phyloP scores from a whole-genome alignment of 2,329 filamentous ascomycete species.

The Hymenoscyphus fraxineus region DNA sequence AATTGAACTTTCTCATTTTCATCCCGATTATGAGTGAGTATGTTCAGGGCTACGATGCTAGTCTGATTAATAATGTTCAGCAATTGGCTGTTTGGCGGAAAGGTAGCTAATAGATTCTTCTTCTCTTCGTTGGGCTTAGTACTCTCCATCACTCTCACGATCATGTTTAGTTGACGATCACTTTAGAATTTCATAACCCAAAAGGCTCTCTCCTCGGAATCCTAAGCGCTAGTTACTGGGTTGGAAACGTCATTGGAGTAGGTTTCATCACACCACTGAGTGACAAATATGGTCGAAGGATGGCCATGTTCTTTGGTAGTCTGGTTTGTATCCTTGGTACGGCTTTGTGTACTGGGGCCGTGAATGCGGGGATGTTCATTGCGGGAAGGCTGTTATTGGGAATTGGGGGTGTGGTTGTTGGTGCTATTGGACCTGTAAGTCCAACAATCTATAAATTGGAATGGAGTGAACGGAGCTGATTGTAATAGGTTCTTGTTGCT shows the following conservation, averaged over 20 bases:
- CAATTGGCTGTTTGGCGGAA: constrained; percentile 19
- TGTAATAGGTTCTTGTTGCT: constrained; percentile 9
- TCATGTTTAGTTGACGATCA: neutral
- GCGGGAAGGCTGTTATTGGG: constrained; percentile 40
- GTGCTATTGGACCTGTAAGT: constrained; percentile 25
- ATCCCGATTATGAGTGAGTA: constrained; percentile 25
- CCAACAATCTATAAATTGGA: neutral
- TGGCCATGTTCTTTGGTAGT: constrained; percentile 17
- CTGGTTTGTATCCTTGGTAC: constrained; percentile 42
- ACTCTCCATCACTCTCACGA: neutral
- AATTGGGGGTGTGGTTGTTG: constrained; percentile 28
- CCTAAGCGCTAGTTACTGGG: constrained; percentile 20
- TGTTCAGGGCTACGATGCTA: constrained; percentile 20
- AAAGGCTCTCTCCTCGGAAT: constrained; percentile 18
- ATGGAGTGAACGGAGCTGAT: neutral
- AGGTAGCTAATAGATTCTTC: constrained; percentile 6
- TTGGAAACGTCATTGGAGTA: constrained; percentile 22
- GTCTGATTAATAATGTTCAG: constrained; percentile 23
- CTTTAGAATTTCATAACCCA: constrained; percentile 19
- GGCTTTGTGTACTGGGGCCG: constrained; percentile 41
- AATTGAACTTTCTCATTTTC: constrained; percentile 20
- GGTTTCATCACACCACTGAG: constrained; percentile 18
- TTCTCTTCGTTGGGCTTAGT: neutral
- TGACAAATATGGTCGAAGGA: constrained; percentile 23
- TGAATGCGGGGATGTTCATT: constrained; percentile 41